phyloP scores from a whole-genome alignment of 306 rosid species.

The Cucumis hystrix region DNA sequence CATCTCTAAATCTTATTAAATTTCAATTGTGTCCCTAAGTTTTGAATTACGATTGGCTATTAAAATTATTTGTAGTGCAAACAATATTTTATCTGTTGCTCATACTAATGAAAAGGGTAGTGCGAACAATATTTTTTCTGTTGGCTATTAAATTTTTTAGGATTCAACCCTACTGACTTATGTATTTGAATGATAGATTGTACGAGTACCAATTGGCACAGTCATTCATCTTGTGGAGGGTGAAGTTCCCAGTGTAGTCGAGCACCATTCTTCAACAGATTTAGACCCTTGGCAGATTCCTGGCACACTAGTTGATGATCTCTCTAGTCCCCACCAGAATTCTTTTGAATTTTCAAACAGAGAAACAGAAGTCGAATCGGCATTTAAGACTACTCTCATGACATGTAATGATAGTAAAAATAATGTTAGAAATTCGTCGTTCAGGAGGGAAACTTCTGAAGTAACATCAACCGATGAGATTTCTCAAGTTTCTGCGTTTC shows the following conservation, averaged over 20 bases:
- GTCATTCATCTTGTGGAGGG: constrained; percentile 73
- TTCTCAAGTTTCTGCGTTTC: constrained; percentile 19
- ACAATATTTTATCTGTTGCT: not conserved
- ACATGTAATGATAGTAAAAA: constrained; percentile 11
- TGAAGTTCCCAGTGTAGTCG: constrained; percentile 35
- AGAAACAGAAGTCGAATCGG: constrained; percentile 12
- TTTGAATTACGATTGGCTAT: not conserved
- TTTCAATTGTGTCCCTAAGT: not conserved
- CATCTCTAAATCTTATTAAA: not conserved
- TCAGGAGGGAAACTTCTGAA: constrained; percentile 9
- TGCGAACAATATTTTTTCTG: not conserved
- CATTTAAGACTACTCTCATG: constrained; percentile 7
- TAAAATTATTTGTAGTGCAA: not conserved
- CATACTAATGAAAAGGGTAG: not conserved
- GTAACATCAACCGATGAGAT: constrained; percentile 9
- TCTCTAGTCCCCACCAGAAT: constrained; percentile 11
- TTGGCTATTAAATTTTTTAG: not conserved
- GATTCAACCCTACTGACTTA: not conserved
- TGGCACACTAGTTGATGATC: constrained; percentile 44
- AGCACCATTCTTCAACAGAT: constrained; percentile 27
- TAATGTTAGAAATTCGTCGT: constrained; percentile 12
- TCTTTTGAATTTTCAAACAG: constrained; percentile 15
- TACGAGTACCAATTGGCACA: constrained; percentile 71
- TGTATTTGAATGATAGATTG: constrained; percentile 34
- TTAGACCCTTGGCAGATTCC: constrained; percentile 89